A percentile compares a stretch with the other conserved stretches of the same genome.
Conservation (phyloP, 2,329 filamentous ascomycete genomes). For the Fusarium coffeatum region DNA sequence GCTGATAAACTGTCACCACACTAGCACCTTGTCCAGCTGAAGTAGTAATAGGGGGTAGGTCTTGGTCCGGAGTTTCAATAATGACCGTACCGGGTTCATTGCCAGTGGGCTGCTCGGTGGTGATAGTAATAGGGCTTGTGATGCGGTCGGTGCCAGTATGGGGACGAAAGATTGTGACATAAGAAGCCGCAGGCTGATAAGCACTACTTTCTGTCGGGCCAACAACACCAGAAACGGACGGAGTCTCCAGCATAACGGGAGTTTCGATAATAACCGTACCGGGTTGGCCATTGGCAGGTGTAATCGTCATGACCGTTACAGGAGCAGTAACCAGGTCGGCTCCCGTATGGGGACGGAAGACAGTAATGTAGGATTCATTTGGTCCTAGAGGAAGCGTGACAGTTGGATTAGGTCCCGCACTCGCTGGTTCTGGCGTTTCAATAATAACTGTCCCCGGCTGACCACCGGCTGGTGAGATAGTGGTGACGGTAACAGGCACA, state of each 20-base stretch:
- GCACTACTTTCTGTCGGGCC: not conserved
- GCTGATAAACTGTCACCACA: conserved; percentile 30
- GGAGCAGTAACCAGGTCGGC: conserved; percentile 18
- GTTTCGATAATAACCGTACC: conserved; percentile 31
- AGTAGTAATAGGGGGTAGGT: conserved; percentile 22
- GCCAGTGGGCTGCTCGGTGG: conserved; percentile 15
- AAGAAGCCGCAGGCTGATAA: conserved; percentile 6
- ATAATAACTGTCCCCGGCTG: conserved; percentile 30
- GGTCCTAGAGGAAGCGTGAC: conserved; percentile 25
- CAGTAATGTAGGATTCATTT: conserved; percentile 23
- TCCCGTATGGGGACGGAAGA: conserved; percentile 23
- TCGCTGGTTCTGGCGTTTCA: conserved; percentile 17
- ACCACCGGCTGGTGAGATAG: conserved; percentile 7
- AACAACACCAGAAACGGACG: not conserved
- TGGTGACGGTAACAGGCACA: conserved; percentile 20
- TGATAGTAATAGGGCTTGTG: conserved; percentile 19
- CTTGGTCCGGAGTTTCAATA: conserved; percentile 25
- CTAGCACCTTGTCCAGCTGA: conserved; percentile 15
- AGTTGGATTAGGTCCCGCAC: conserved; percentile 10
- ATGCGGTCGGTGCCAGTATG: conserved; percentile 20
- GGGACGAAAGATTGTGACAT: conserved; percentile 29
- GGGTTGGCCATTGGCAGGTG: conserved; percentile 13
- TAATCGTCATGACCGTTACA: conserved; percentile 16
- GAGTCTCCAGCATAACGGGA: not conserved
- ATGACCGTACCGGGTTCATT: conserved; percentile 30